Evolutionary conservation across 441 rosid genomes (phyloP), one percentile per base, ranked within the genome.

Genomic region (Arabidopsis lyrata): DNA sequence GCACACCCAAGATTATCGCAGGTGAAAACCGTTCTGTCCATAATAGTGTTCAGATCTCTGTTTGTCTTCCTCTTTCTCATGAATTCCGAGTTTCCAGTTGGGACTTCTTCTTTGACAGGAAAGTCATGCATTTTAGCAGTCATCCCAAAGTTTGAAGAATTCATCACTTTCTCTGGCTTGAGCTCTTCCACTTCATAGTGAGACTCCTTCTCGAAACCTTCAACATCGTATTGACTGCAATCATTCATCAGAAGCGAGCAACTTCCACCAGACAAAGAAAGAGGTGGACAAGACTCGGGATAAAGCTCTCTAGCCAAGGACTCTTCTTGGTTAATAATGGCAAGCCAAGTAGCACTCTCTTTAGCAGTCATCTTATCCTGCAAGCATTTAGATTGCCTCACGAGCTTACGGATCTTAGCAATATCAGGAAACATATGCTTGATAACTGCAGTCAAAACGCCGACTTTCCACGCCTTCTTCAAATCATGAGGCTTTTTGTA

Each of bases 341-440:
- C 97, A 35, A 88, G 89, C 98, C 99, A 95, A 4, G 98, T 95
- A 24, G 97, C 87, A 78, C 96, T 93, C 81, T 95, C 99, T 74
- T 93, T 95, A 22, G 99, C 99, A 7, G 99, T 95, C 99, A 95
- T 95, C 84, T 95, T 95, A 74, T 95, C 99, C 85, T 95, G 99
- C 76, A 95, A 84, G 76, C 99, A 91, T 72, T 95, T 95, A 0
- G 97, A 91, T 65, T 95, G 99, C 78, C 96, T 78, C 22, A 95
- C 98, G 31, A 91, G 99, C 88, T 87, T 95, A 44, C 97, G 83
- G 64, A 95, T 91, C 88, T 90, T 95, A 18, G 96, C 92, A 68
- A 95, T 88, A 73, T 95, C 95, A 0, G 99, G 99, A 5, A 90
- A 89, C 91, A 95, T 91, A 72, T 95, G 99, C 87, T 87, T 93